Percentiles rank a stretch among this genome's conserved stretches.
Evolutionary conservation across 1,284 basidiomycete species (phyloP).

Genomic region (Trichosporon inkin): DNA sequence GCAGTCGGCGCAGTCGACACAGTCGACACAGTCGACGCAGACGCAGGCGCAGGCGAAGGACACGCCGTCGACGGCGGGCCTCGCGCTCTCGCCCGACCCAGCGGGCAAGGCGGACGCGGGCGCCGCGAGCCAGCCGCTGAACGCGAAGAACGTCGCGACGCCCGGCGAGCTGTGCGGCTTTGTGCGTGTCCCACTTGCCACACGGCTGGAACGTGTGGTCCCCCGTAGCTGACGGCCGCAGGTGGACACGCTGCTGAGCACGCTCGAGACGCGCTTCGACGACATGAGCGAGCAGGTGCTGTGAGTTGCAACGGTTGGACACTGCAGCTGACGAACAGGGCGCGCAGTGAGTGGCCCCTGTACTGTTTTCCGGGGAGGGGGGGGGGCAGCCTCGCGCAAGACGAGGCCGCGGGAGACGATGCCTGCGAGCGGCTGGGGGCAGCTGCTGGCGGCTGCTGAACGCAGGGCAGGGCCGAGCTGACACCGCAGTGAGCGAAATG

Average conservation of each 20-base stretch:
- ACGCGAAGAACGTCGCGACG: slow-evolving; percentile 39
- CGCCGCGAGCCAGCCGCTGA: slow-evolving; percentile 11
- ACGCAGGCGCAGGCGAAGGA: background rate
- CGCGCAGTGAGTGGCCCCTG: slow-evolving; percentile 29
- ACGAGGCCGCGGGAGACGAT: background rate
- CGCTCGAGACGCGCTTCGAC: slow-evolving; percentile 46
- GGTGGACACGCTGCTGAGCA: slow-evolving; percentile 47
- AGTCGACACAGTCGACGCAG: background rate
- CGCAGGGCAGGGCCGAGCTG: background rate
- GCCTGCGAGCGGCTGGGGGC: too few relatives aligned
- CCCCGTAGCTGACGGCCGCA: too few relatives aligned
- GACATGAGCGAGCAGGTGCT: slow-evolving; percentile 49
- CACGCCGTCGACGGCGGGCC: background rate
- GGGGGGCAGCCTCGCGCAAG: background rate
- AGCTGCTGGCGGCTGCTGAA: too few relatives aligned
- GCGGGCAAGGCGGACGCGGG: slow-evolving; percentile 4
- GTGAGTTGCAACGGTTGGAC: slow-evolving; percentile 30
- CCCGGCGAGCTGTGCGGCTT: slow-evolving; percentile 46
- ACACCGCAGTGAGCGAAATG: slow-evolving; percentile 47
- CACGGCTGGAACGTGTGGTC: too few relatives aligned
- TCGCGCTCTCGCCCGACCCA: background rate
- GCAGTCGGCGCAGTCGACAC: background rate
- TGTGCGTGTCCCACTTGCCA: slow-evolving; percentile 32
- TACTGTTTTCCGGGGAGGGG: background rate
- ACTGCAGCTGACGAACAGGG: slow-evolving; percentile 21